A percentile compares a stretch with the other conserved stretches of the same genome.
Conservation (phyloP, 2,329 filamentous ascomycete genomes). For the Pseudocercospora fuligena region DNA sequence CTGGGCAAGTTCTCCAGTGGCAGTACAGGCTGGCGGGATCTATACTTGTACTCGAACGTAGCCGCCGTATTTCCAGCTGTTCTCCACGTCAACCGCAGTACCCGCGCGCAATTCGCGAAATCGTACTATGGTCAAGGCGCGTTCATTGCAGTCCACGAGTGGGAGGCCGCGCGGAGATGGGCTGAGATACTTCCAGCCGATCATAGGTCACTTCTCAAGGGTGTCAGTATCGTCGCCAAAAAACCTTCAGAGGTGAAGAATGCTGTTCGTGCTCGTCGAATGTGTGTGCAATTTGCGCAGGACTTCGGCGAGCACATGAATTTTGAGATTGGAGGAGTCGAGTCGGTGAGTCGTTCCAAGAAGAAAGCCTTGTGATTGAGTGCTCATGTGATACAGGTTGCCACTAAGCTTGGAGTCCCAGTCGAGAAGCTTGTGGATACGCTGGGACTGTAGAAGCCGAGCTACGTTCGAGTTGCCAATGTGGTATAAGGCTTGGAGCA, state of each 20-base stretch:
- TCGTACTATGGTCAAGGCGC: conserved; percentile 31
- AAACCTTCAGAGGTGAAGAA: background rate
- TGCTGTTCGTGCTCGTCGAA: background rate
- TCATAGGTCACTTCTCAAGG: background rate
- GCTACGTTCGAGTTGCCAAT: background rate
- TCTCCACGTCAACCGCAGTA: conserved; percentile 9
- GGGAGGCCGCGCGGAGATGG: background rate
- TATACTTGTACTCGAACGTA: background rate
- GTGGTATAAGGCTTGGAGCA: background rate
- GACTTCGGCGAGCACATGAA: background rate
- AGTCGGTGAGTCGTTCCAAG: background rate
- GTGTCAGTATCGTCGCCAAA: background rate
- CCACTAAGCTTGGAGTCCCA: background rate
- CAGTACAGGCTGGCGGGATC: background rate
- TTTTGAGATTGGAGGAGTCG: background rate
- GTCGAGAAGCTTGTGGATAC: background rate
- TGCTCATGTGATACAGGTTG: background rate
- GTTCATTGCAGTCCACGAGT: background rate
- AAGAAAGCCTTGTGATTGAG: background rate
- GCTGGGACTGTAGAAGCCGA: background rate
- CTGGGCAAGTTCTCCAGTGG: background rate
- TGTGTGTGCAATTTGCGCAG: background rate
- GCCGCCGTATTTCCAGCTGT: background rate
- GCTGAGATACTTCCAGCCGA: background rate
- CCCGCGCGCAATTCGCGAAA: conserved; percentile 16